Evolutionary conservation across 306 rosid species (phyloP).

Genomic region (Medicago arabica): DNA sequence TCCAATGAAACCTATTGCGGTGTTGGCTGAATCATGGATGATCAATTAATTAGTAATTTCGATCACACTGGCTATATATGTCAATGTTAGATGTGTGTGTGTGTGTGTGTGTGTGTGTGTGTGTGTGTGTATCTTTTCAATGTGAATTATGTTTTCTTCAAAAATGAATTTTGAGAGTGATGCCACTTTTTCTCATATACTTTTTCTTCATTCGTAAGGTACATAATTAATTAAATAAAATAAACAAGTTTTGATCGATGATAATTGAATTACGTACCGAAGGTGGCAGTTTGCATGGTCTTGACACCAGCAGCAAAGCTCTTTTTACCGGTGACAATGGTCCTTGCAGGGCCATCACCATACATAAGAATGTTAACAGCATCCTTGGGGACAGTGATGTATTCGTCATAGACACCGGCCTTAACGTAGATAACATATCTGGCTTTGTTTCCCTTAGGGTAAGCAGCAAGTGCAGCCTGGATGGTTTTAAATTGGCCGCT

Average conservation of each 20-base stretch:
- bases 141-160: too few species aligned
- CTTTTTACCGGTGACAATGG: constrained; percentile 64
- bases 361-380: constrained; percentile 52
- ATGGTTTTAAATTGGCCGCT: constrained; percentile 61
- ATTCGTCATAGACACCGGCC: constrained; percentile 67
- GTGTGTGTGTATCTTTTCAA: too few species aligned
- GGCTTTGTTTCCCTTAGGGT: constrained; percentile 45
- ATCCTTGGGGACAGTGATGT: constrained; percentile 40
- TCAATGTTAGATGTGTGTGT: not conserved
- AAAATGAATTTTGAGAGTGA: too few species aligned
- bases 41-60: not conserved
- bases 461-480: constrained; percentile 51
- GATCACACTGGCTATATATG: not conserved
- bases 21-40: constrained; percentile 25
- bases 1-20: constrained; percentile 53
- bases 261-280: constrained; percentile 42
- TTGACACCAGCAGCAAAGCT: constrained; percentile 31
- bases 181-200: too few species aligned
- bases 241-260: not conserved
- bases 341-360: constrained; percentile 71
- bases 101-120: too few species aligned
- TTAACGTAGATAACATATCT: constrained; percentile 69
- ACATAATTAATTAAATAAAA: too few species aligned
- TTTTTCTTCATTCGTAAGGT: too few species aligned
- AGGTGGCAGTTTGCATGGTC: constrained; percentile 61